A percentile compares a stretch with the other conserved stretches of the same genome.
phyloP scores from a whole-genome alignment of 2,329 filamentous ascomycete species.

The Chaetomiaceae sp. region DNA sequence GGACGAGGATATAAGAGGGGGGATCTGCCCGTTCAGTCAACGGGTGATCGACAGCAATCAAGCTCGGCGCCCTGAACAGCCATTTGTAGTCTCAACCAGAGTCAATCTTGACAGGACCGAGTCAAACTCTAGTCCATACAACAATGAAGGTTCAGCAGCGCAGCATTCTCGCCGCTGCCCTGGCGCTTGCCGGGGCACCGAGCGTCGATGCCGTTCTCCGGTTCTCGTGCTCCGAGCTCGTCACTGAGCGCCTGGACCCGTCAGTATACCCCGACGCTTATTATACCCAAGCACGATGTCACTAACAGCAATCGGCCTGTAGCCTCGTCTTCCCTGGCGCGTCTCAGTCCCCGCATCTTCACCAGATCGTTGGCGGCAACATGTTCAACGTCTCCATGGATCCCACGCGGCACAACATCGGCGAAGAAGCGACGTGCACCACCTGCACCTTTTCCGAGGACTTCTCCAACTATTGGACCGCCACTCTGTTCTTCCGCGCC shows the following conservation, averaged over 20 bases:
- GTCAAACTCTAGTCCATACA: background rate
- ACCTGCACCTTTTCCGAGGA: constrained; percentile 21
- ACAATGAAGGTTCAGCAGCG: constrained; percentile 13
- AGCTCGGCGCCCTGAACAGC: background rate
- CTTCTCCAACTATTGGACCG: constrained; percentile 23
- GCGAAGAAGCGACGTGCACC: constrained; percentile 19
- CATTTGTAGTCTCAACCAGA: background rate
- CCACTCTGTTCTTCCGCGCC: constrained; percentile 20
- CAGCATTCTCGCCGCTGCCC: constrained; percentile 11
- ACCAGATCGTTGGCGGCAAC: constrained; percentile 21
- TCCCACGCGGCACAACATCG: constrained; percentile 17
- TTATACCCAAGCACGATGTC: too few relatives aligned
- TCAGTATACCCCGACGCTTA: constrained; percentile 1
- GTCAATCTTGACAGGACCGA: background rate
- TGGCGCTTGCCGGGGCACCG: constrained; percentile 13
- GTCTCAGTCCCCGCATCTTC: constrained; percentile 18
- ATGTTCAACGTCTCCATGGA: constrained; percentile 23
- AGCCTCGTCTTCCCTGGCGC: constrained; percentile 21
- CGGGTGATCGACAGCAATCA: background rate
- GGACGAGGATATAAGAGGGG: background rate
- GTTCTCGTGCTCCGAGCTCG: constrained; percentile 22
- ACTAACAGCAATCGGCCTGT: too few relatives aligned
- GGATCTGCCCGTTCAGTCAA: background rate
- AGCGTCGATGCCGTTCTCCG: constrained; percentile 17
- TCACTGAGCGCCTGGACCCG: constrained; percentile 23